Base-by-base conservation (phyloP, 2,329 filamentous ascomycete genomes). In the Dactylella cylindrospora region DNA sequence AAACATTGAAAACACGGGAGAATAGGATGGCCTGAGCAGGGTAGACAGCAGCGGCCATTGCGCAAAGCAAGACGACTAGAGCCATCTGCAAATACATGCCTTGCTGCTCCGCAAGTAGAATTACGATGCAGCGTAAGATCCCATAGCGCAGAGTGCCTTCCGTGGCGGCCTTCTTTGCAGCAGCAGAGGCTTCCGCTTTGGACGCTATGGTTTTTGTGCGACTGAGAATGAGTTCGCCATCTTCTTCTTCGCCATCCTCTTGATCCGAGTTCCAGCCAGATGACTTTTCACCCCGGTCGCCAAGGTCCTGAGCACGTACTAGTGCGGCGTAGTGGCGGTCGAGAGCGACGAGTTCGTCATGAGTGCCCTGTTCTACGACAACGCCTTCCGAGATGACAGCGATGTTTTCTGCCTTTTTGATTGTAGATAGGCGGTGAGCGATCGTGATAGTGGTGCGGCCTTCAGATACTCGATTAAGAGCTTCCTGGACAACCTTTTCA, bases 341-440 rank as follows among this genome's bases (percentile, higher is more conserved):
- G 3, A 82, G 76, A 2, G 76, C 71, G 1, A 94, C 75, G 0
- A 95, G 78, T 35, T 82, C 79, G 5, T 88, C 81, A 66, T 95
- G 89, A 0, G 80, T 88, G 0, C 89, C 89, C 66, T 84, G 76
- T 71, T 95, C 88, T 6, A 85, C 78, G 0, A 89, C 80, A 46
- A 78, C 74, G 1, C 89, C 89, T 67, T 84, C 80, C 41, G 84
- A 79, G 47, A 94, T 72, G 0, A 94, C 88, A 5, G 90, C 76
- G 49, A 94, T 94, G 29, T 83, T 81, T 69, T 94, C 85, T 2
- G 88, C 88, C 65, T 85, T 82, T 71, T 83, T 84, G 68, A 89
- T 86, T 0, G 86, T 90, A 0, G 84, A 86, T 2, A 90, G 75
- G 2, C 85, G 77, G 70, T 90, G 86, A 0, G 88, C 90, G 40